Evolutionary conservation across 2,329 filamentous ascomycete genomes (phyloP), one percentile per base, ranked within the genome.

Genomic region (Phoma sp.): DNA sequence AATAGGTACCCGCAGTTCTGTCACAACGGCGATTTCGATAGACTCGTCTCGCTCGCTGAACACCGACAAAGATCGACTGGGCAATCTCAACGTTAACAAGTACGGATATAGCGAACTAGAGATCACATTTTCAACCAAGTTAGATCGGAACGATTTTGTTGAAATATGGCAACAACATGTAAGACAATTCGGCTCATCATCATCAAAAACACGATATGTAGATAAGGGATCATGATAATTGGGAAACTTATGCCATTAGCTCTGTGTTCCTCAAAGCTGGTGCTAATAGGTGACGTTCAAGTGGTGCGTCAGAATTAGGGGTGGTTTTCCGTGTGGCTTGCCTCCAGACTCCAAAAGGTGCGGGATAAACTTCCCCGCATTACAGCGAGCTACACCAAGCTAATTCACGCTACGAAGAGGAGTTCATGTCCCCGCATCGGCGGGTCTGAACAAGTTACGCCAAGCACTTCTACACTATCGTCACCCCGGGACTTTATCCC

Each of bases 51-150:
- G 37, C n/a, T 58, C 51, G 9, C 33, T 39, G 5, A 45, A 39
- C 15, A 19, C 31, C 22, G 46, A 43, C 7, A 22, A 24, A 17
- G 61, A 53, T 35, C n/a, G 27, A 6, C 17, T 41, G 6, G 56
- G 51, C 10, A 51, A 43, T 37, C 39, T 72, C 10, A 51, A 43
- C 35, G 36, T 72, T 40, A 72, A 73, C 47, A 61, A 64, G 2
- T 70, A 68, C 47, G 65, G 63, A 15, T 72, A 71, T 41, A 57
- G 58, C 4, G 59, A 70, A 35, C 39, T 73, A 25, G 63, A 72
- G 35, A 70, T 72, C 25, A 60, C 62, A 45, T 72, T 73, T 31
- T 62, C 64, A 31, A 62, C 36, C n/a, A 69, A 62, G 48, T 51
- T 49, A 35, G 70, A 72, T 57, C 52, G 68, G 5, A 64, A 44